Base-by-base conservation (phyloP, 2,329 filamentous ascomycete species). In the Hypoxylon sp. region DNA sequence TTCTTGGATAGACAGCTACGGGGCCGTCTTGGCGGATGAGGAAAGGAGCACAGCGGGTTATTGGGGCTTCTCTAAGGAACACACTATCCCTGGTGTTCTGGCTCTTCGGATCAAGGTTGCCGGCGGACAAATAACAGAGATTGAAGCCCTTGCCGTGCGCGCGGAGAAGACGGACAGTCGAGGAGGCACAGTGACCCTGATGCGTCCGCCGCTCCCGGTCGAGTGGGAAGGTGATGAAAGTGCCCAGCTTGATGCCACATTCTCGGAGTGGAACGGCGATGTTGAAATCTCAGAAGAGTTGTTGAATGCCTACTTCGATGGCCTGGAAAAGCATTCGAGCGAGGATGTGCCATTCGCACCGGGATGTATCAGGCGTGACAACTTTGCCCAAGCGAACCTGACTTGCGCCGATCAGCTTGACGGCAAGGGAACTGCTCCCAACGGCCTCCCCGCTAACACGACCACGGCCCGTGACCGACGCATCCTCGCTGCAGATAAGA, bases 131-230 rank as follows among this genome's bases (percentile, higher is more conserved):
- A 68, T 73, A 47, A 64, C 64, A 14, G 68, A 71, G 50, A 63
- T 71, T 37, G 71, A 73, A 37, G 65, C 66, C 1, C 51, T 70
- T 45, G 61, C 58, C 30, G 68, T 73, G 23, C 70, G 71, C 25
- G 71, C 68, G 6, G 71, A 73, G 55, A 39, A 43, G 2, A 52
- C 47, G 0, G 68, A 56, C 8, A 60, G 56, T n/a, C 62, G 68
- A 30, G 70, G 70, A 25, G 68, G 70, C 2, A 73, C 65, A 2
- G 41, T 67, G 29, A 73, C 70, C 1, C 57, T 73, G 23, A 73
- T 73, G 68, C 70, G 71, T 1, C 70, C 71, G 27, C 70, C 70
- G 6, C 65, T 72, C 16, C 70, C 70, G 27, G 60, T 70, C 2
- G 71, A 73, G 41, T 73, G 70, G 68, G 57, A 69, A 16, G 71